A percentile compares a stretch with the other conserved stretches of the same genome.
Conservation (phyloP, 1,284 basidiomycete genomes). For the Papiliotrema fonsecae region DNA sequence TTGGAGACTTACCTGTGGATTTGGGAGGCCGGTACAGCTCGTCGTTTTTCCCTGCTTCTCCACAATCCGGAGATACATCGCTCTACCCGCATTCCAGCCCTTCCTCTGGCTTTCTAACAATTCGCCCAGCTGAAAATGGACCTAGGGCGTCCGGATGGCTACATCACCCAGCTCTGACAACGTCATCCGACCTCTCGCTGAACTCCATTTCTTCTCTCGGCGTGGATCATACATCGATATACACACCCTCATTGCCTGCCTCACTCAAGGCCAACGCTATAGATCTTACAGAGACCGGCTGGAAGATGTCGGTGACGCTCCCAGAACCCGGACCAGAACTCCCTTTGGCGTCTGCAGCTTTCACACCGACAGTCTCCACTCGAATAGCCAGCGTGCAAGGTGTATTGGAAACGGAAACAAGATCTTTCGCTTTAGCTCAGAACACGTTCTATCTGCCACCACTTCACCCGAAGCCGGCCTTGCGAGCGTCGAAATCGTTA, state of each 20-base stretch:
- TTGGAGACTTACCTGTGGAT: slow-evolving; percentile 17
- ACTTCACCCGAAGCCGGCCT: slow-evolving; percentile 2
- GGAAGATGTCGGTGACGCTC: not conserved
- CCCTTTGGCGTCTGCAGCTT: not conserved
- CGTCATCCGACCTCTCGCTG: slow-evolving; percentile 12
- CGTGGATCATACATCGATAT: slow-evolving; percentile 14
- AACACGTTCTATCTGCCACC: slow-evolving; percentile 18
- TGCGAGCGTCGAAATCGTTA: slow-evolving; percentile 8
- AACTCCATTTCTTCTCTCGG: slow-evolving; percentile 18
- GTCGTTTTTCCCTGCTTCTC: slow-evolving; percentile 5
- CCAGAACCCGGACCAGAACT: not conserved
- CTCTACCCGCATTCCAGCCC: slow-evolving; percentile 6
- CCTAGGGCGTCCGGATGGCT: not conserved
- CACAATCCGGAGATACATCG: slow-evolving; percentile 9
- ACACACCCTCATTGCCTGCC: slow-evolving; percentile 20
- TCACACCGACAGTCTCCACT: not conserved
- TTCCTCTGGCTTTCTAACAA: not conserved
- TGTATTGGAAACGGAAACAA: not conserved
- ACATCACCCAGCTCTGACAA: not conserved
- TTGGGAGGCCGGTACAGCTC: slow-evolving; percentile 16
- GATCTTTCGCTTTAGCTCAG: slow-evolving; percentile 3
- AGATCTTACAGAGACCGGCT: slow-evolving; percentile 16
- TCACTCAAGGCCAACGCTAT: slow-evolving; percentile 22
- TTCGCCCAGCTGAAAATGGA: not conserved
- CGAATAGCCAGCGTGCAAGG: not conserved